Evolutionary conservation across 2,329 filamentous ascomycete species (phyloP), one percentile per base, ranked within the genome.

Genomic region (Neonectria ditissima): DNA sequence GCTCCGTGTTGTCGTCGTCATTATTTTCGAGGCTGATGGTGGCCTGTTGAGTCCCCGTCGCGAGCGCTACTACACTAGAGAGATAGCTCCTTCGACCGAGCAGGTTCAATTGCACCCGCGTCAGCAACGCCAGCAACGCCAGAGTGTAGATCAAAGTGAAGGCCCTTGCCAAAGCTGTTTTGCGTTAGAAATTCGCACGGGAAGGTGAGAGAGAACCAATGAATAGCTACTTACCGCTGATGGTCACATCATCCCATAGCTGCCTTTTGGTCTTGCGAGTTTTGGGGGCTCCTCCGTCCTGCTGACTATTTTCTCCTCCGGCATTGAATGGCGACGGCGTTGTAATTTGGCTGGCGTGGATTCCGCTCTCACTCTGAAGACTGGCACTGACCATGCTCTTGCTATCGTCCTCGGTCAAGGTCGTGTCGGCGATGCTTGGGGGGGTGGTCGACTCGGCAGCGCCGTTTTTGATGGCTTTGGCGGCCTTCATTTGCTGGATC

Each of bases 171-270:
- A 98, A 92, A 9, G 96, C 94, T 96, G 70, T 57, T 64, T n/a
- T 59, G 20, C 50, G 58, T 72, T 26, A 73, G 63, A 51, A 26
- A 41, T 59, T 8, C 32, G 51, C 28, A 50, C 22, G 41, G 13
- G 28, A 39, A 9, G 22, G 28, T 20, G 41, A 22, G 14, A 9
- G n/a, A 28, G 20, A 50, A 20, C 22, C 11, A n/a, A 8, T n/a
- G 11, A 24, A 45, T 52, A n/a, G 37, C 28, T 34, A 83, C 91
- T 76, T 81, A 97, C 94, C 94, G 80, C 91, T 94, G 71, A 98
- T 97, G 75, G 97, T 97, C 79, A 99, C 87, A 76, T 99, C 95
- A 78, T 97, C 94, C 96, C 96, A 99, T 47, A 99, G 84, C 81
- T 98, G 94, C 53, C 92, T 88, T 85, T 98, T 98, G 65, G 90